Evolutionary conservation across 2,329 filamentous ascomycete species (phyloP).

Genomic region (Clonostachys solani): DNA sequence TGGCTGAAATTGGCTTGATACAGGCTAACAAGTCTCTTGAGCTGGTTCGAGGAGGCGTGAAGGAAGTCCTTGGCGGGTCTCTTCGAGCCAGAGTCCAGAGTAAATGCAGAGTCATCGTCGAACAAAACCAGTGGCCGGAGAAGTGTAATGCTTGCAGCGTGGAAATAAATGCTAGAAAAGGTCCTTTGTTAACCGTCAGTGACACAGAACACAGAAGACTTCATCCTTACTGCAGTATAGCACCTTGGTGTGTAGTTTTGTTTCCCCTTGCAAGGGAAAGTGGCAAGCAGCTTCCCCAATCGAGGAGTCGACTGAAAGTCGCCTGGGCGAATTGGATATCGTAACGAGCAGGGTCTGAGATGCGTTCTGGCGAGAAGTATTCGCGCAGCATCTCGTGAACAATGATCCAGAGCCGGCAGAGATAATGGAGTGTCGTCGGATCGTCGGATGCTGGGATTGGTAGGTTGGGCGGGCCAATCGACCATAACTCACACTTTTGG

Average conservation of each 20-base stretch:
- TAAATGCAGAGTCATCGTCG: too few relatives aligned
- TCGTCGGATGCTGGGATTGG: background rate
- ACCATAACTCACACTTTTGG: conserved; percentile 1
- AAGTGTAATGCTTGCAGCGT: conserved; percentile 2
- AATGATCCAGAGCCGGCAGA: conserved; percentile 1
- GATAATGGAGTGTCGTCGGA: background rate
- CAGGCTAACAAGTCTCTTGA: conserved; percentile 3
- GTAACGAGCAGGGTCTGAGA: background rate
- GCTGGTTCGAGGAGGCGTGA: conserved; percentile 2
- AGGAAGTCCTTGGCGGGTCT: too few relatives aligned
- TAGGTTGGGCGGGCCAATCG: background rate
- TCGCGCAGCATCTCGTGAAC: conserved; percentile 2
- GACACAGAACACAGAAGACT: background rate
- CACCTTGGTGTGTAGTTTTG: conserved; percentile 2
- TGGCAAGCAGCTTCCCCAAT: conserved; percentile 2
- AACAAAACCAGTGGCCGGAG: conserved; percentile 2
- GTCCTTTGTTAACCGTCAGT: background rate
- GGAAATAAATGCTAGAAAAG: conserved; percentile 3
- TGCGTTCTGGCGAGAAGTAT: background rate
- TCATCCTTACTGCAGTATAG: conserved; percentile 5
- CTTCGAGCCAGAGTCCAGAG: too few relatives aligned
- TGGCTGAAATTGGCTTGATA: conserved; percentile 2
- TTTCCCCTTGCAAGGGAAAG: conserved; percentile 3
- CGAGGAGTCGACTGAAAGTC: conserved; percentile 1
- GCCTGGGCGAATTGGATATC: background rate